Conservation (phyloP, 2,329 filamentous ascomycete genomes). For the Chrysoporthe puriensis region DNA sequence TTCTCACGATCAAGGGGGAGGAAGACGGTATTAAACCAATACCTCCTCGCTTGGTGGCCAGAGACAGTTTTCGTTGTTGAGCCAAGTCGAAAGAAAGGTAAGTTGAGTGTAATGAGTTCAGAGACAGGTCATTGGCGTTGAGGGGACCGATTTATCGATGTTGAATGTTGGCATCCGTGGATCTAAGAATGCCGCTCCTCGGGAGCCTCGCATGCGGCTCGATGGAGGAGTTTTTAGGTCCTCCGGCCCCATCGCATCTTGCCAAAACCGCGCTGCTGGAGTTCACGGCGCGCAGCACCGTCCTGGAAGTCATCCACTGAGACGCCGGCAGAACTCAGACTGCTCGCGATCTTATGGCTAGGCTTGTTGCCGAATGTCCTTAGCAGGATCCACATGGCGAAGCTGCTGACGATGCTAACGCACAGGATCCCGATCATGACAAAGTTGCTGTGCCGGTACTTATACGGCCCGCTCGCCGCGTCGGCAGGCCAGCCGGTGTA, state of each 20-base stretch:
- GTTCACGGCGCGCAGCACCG: constrained; percentile 63
- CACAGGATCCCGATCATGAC: constrained; percentile 86
- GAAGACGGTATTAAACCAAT: neutral
- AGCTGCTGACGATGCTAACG: constrained; percentile 73
- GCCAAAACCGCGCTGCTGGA: constrained; percentile 60
- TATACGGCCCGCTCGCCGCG: constrained; percentile 65
- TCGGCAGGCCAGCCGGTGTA: constrained; percentile 88
- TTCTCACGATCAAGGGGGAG: neutral
- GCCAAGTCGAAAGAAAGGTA: neutral
- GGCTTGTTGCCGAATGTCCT: constrained; percentile 59
- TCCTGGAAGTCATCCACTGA: constrained; percentile 56
- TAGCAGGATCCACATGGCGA: constrained; percentile 69
- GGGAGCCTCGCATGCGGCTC: constrained; percentile 23
- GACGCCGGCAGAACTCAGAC: constrained; percentile 42
- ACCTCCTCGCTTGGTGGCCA: neutral
- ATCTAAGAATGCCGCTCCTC: neutral
- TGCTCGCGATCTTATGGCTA: constrained; percentile 48
- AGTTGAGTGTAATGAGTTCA: neutral
- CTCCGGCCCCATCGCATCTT: constrained; percentile 40
- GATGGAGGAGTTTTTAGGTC: constrained; percentile 20
- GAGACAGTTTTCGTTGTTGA: neutral
- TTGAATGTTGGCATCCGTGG: constrained; percentile 12
- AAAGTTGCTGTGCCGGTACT: constrained; percentile 82
- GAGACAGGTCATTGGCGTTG: constrained; percentile 6
- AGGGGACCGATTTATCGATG: constrained; percentile 22